These are phyloP conservation scores for Beta corolliflora DNA, from an alignment of 179 eudicot species.

Conservation along the genomic window DNA sequence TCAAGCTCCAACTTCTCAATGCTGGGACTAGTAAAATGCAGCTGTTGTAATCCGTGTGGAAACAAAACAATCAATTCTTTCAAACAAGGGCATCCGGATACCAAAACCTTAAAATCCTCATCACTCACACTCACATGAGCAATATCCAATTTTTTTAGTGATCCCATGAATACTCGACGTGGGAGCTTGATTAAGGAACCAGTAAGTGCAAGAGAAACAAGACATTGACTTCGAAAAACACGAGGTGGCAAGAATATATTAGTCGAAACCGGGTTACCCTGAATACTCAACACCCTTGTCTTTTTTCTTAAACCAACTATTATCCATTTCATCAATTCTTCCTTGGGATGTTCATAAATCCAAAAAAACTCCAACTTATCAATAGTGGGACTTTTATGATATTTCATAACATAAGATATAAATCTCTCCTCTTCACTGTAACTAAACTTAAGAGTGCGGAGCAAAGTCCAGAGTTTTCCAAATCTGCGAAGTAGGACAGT, in stretches of 20 bases:
- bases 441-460: not conserved
- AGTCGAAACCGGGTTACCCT: rapidly evolving
- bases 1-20: not conserved
- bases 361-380: not conserved
- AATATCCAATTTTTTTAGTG: not conserved
- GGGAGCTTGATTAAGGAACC: not conserved
- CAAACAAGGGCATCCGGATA: slow-evolving; percentile 17
- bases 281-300: not conserved
- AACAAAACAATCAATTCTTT: not conserved
- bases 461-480: slow-evolving; percentile 17
- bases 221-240: not conserved
- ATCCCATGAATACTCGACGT: slow-evolving; percentile 11
- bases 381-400: slow-evolving; percentile 7
- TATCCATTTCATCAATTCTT: slow-evolving; percentile 5
- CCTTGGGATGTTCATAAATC: too few relatives aligned
- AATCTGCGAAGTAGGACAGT: slow-evolving; percentile 13
- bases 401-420: not conserved
- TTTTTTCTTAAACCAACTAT: slow-evolving; percentile 6
- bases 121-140: not conserved
- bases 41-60: not conserved
- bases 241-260: too few relatives aligned
- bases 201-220: not conserved
- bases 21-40: not conserved
- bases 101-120: not conserved
- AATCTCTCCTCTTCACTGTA: too few relatives aligned